phyloP scores from a whole-genome alignment of 2,329 filamentous ascomycete species.

The Ascochyta pisi region DNA sequence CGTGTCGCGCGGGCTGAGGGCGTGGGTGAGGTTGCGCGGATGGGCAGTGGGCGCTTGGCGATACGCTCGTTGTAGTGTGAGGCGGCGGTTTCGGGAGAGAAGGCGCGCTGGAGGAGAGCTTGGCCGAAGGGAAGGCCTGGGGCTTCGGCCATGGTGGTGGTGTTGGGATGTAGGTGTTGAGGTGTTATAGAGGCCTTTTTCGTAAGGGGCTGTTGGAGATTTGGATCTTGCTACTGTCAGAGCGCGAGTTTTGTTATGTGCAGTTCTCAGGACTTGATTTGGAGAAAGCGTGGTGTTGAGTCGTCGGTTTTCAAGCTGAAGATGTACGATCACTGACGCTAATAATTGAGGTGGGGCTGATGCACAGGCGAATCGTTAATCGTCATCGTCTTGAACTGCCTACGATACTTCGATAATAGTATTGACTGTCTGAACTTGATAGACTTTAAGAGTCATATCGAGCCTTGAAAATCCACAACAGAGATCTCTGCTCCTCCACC shows the following conservation, averaged over 20 bases:
- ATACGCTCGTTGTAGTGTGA: slow-evolving; percentile 84
- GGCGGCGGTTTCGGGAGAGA: slow-evolving; percentile 73
- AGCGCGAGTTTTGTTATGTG: too few relatives aligned
- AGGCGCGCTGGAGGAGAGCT: slow-evolving; percentile 77
- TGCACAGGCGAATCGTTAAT: not conserved
- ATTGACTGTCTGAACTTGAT: too few relatives aligned
- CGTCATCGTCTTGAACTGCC: not conserved
- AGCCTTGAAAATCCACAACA: too few relatives aligned
- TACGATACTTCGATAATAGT: too few relatives aligned
- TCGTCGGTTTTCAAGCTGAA: not conserved
- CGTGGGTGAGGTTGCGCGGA: slow-evolving; percentile 76
- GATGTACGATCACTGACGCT: slow-evolving; percentile 2
- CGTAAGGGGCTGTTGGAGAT: not conserved
- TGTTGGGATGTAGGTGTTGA: not conserved
- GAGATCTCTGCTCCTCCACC: too few relatives aligned
- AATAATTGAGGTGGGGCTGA: not conserved
- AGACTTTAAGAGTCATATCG: too few relatives aligned
- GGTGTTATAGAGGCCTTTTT: not conserved
- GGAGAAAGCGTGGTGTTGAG: not conserved
- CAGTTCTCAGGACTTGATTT: not conserved
- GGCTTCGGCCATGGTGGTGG: slow-evolving; percentile 27
- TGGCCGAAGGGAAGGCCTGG: slow-evolving; percentile 31
- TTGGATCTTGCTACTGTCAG: too few relatives aligned
- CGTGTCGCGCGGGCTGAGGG: slow-evolving; percentile 50
- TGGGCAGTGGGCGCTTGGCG: slow-evolving; percentile 78